These are phyloP conservation scores for Quercus ilex DNA, from an alignment of 306 rosid species.

Conservation along the genomic window DNA sequence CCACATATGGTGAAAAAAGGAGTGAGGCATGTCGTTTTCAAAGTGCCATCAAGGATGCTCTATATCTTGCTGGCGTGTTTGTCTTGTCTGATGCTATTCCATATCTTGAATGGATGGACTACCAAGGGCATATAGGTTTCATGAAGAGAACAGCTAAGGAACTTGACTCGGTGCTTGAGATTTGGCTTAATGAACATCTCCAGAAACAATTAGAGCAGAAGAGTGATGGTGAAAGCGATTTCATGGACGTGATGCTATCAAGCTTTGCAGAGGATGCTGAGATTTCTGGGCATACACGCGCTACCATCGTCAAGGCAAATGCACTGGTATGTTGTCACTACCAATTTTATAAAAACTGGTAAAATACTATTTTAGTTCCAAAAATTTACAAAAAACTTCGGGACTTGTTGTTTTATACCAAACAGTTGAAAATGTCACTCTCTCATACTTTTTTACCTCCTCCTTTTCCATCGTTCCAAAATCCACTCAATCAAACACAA, in stretches of 20 bases:
- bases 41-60: slow-evolving; percentile 1
- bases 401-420: too few relatives aligned
- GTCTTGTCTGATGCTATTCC: slow-evolving; percentile 39
- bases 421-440: too few relatives aligned
- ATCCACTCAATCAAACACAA: too few relatives aligned
- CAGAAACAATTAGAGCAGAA: not conserved
- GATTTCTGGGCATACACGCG: slow-evolving; percentile 8
- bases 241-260: slow-evolving; percentile 24
- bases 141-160: slow-evolving; percentile 31
- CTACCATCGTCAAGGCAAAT: slow-evolving; percentile 28
- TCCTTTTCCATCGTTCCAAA: too few relatives aligned
- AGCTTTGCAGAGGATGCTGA: not conserved
- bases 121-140: slow-evolving; percentile 13
- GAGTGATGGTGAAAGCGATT: not conserved
- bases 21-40: slow-evolving; percentile 8
- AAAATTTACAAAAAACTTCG: too few relatives aligned
- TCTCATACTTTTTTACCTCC: too few relatives aligned
- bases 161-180: slow-evolving; percentile 11
- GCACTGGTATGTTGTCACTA: not conserved
- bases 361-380: too few relatives aligned
- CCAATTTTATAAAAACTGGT: too few relatives aligned
- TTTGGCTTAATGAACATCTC: slow-evolving; percentile 34
- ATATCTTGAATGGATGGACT: slow-evolving; percentile 23
- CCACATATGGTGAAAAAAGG: not conserved
- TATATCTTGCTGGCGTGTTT: slow-evolving; percentile 23